Percentiles rank a stretch among this genome's conserved stretches.
These are phyloP conservation scores for Citrullus amarus DNA, from an alignment of 306 rosid species.

Conservation along the genomic window DNA sequence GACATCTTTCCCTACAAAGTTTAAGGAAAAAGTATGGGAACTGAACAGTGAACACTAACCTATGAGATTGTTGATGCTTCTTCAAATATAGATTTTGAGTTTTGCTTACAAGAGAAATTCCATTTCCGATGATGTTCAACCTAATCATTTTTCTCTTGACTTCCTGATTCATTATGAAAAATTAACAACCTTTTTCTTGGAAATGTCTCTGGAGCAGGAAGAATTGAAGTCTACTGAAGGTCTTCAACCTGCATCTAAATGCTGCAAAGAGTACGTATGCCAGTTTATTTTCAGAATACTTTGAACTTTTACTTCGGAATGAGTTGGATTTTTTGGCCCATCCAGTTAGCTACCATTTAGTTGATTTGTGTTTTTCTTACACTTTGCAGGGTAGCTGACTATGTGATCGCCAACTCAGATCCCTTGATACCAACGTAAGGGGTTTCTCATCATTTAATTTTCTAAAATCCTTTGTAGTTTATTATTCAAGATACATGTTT, in stretches of 20 bases:
- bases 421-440: constrained; percentile 83
- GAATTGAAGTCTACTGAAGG: constrained; percentile 61
- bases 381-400: constrained; percentile 62
- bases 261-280: constrained; percentile 82
- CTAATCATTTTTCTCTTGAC: constrained; percentile 9
- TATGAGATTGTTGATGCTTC: neutral
- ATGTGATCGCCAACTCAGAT: constrained; percentile 64
- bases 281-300: neutral
- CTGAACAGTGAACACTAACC: neutral
- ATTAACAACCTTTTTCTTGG: neutral
- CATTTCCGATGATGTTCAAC: neutral
- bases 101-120: neutral
- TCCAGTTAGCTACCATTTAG: neutral
- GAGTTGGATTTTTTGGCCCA: neutral
- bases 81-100: neutral
- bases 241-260: constrained; percentile 70
- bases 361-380: neutral
- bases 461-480: neutral
- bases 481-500: neutral
- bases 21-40: neutral
- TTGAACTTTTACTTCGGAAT: neutral
- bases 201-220: constrained; percentile 35
- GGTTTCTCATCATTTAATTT: neutral
- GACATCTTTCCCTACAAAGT: neutral
- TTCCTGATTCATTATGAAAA: neutral